These are phyloP conservation scores for Podospora fimiseda DNA, from an alignment of 495 filamentous ascomycete species.

Conservation along the genomic window DNA sequence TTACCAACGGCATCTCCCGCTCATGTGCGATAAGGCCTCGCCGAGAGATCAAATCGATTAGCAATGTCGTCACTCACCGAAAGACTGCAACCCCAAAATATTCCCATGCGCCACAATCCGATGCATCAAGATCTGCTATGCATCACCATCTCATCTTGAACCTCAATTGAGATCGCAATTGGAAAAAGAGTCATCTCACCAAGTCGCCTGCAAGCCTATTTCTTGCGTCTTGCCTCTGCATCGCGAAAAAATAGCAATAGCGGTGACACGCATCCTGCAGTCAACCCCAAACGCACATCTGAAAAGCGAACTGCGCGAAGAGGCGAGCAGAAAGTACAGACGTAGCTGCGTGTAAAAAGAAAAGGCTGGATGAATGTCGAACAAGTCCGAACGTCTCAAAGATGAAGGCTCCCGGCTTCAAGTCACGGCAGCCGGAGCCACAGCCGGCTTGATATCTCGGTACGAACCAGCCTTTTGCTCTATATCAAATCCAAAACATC, in stretches of 20 bases:
- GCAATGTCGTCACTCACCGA: neutral
- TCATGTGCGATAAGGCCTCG: neutral
- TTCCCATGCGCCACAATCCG: neutral
- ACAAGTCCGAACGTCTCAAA: constrained; percentile 59
- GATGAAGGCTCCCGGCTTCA: constrained; percentile 89
- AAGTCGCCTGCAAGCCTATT: no score
- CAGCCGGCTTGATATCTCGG: constrained; percentile 85
- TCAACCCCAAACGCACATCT: no score
- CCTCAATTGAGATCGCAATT: neutral
- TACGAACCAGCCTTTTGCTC: constrained; percentile 66
- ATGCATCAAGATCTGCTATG: neutral
- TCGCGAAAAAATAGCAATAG: no score
- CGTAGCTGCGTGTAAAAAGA: neutral
- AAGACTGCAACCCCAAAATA: neutral
- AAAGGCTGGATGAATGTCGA: constrained; percentile 28
- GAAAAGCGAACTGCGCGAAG: neutral
- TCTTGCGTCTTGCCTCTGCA: no score
- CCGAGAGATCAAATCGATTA: neutral
- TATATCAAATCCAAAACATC: neutral
- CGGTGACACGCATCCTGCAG: no score
- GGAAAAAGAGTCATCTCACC: no score
- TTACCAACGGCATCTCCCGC: neutral
- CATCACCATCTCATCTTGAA: neutral
- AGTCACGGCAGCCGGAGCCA: constrained; percentile 75
- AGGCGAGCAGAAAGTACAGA: neutral